Base-by-base conservation (phyloP, 2,329 filamentous ascomycete species). In the Sarocladiaceae sp. region DNA sequence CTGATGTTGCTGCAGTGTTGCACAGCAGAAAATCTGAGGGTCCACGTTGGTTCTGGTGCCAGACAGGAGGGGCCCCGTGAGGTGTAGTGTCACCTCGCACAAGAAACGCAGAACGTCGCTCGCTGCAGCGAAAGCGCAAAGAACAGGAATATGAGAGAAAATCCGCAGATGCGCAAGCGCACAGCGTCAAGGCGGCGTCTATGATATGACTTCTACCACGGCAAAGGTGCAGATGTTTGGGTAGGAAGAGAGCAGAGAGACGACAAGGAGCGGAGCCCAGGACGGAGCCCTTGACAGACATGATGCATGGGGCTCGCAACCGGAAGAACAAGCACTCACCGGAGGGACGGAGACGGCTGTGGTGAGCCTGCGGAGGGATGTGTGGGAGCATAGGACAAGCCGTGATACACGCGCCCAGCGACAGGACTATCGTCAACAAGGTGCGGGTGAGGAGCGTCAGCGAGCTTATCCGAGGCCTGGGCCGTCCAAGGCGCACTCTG, bases 81-180 rank as follows among this genome's bases (percentile, higher is more conserved):
- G 20, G 21, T 23, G 21, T 24, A 16, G 12, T 29, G 23, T 19
- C 10, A 41, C 37, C 37, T 41, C n/a, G 37, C 15, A 29, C 37
- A 41, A 41, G 13, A 41, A 11, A 18, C n/a, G n/a, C 4, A 41
- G 23, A 12, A 41, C 37, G 37, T 19, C n/a, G 3, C 37, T 41
- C 5, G 23, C 21, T 27, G 23, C 23, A 27, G 21, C 29, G n/a
- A 7, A n/a, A 29, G 23, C 13, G 37, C n/a, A 41, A 16, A 41
- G 3, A 15, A 9, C 5, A 27, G 15, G 18, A 3, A 19, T 4
- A 23, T 3, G 7, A 18, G 23, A 27, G 19, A 24, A 16, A 13
- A n/a, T n/a, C 23, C 37, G 16, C 37, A 41, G 37, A 41, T 24
- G 24, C 37, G 37, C 37, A 41, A 41, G 24, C 37, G 37, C 37